These are phyloP conservation scores for Hypoxylon sp. DNA, from an alignment of 2,329 filamentous ascomycete genomes.

Conservation along the genomic window DNA sequence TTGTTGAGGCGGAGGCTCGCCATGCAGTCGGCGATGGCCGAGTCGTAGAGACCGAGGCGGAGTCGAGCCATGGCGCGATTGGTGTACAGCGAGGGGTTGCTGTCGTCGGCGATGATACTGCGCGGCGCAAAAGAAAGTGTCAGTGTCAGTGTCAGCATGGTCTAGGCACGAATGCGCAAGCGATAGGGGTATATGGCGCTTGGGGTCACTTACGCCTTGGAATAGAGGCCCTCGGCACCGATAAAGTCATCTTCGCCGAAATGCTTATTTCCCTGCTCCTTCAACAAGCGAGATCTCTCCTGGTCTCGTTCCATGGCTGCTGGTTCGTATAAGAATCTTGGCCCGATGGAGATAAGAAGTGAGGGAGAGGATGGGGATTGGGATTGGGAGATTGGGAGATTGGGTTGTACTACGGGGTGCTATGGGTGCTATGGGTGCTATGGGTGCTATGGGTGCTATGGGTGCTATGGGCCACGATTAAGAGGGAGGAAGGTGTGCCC, in stretches of 20 bases:
- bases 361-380: not conserved
- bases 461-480: not conserved
- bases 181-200: conserved; percentile 15
- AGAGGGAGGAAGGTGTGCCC: not conserved
- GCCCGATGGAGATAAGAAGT: not conserved
- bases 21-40: conserved; percentile 81
- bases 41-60: conserved; percentile 78
- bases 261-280: conserved; percentile 71
- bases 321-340: conserved; percentile 1
- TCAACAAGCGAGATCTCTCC: conserved; percentile 57
- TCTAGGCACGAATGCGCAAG: not conserved
- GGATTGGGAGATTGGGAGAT: too few species aligned
- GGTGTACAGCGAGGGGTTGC: conserved; percentile 84
- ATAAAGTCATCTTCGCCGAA: conserved; percentile 74
- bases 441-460: too few species aligned
- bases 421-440: too few species aligned
- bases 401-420: conserved; percentile 1
- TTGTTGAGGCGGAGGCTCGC: conserved; percentile 77
- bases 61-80: conserved; percentile 89
- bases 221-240: conserved; percentile 76
- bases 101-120: conserved; percentile 81
- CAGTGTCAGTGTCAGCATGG: not conserved
- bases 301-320: conserved; percentile 40
- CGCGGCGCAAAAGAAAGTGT: conserved; percentile 6
- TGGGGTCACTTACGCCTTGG: conserved; percentile 70